Conservation (phyloP, 148 eudicot species). For the Linanthus parryae region DNA sequence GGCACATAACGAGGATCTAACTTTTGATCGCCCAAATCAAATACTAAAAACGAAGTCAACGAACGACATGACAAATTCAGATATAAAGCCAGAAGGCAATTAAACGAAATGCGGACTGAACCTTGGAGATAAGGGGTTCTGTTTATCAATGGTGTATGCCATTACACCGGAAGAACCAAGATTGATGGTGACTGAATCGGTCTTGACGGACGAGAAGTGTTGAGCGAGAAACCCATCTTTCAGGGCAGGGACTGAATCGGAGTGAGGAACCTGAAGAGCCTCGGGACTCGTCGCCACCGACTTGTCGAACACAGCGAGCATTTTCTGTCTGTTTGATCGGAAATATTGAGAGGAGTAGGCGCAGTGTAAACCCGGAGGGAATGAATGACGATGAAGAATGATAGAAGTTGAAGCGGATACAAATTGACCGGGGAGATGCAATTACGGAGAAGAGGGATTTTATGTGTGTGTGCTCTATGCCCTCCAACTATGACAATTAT, state of each 20-base stretch:
- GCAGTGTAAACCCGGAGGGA: too few relatives aligned
- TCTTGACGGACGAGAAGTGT: slow-evolving; percentile 46
- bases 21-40: too few relatives aligned
- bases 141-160: slow-evolving; percentile 51
- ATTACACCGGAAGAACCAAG: slow-evolving; percentile 54
- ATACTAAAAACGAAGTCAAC: slow-evolving; percentile 8
- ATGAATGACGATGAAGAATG: too few relatives aligned
- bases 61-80: not conserved
- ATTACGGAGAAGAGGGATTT: too few relatives aligned
- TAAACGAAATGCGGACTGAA: slow-evolving; percentile 5
- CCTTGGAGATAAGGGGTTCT: slow-evolving; percentile 86
- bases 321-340: too few relatives aligned
- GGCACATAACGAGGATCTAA: too few relatives aligned
- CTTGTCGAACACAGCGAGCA: slow-evolving; percentile 83
- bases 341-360: too few relatives aligned
- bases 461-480: too few relatives aligned
- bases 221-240: slow-evolving; percentile 60
- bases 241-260: slow-evolving; percentile 36
- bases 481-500: too few relatives aligned
- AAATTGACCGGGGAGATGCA: too few relatives aligned
- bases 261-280: slow-evolving; percentile 44
- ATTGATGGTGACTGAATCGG: slow-evolving; percentile 52
- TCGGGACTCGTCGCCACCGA: slow-evolving; percentile 75
- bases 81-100: slow-evolving; percentile 10
- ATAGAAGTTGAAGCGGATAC: too few relatives aligned